Conservation (phyloP, 2,329 filamentous ascomycete genomes). For the Xylariaceae sp. region DNA sequence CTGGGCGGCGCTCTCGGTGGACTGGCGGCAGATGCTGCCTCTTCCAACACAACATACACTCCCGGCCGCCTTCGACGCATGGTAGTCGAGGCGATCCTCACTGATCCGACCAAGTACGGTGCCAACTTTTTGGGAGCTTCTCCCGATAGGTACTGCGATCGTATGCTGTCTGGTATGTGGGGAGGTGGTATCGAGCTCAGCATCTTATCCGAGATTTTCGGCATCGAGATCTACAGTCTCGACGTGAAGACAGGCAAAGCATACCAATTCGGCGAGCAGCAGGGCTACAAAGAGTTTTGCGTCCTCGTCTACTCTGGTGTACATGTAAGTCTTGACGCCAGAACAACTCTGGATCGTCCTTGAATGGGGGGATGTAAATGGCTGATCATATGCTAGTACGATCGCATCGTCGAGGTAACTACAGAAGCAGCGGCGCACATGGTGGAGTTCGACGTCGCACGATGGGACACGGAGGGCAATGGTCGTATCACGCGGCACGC, state of each 20-base stretch:
- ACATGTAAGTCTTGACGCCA: conserved; percentile 10
- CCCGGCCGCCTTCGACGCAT: conserved; percentile 56
- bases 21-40: conserved; percentile 20
- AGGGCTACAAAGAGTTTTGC: conserved; percentile 16
- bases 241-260: conserved; percentile 17
- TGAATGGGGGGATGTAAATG: too few species aligned
- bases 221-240: conserved; percentile 19
- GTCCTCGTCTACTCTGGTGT: conserved; percentile 20
- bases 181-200: conserved; percentile 86
- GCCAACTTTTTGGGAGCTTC: conserved; percentile 70
- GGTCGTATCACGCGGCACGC: conserved; percentile 68
- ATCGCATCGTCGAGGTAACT: conserved; percentile 68
- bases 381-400: conserved; percentile 13
- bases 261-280: conserved; percentile 20
- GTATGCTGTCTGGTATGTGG: conserved; percentile 81
- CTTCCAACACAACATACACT: conserved; percentile 6
- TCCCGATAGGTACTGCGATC: conserved; percentile 70
- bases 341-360: neutral
- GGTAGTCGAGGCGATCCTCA: conserved; percentile 72
- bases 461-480: conserved; percentile 47
- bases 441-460: conserved; percentile 62
- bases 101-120: conserved; percentile 65
- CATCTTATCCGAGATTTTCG: conserved; percentile 57
- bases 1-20: conserved; percentile 73
- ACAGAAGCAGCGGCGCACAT: conserved; percentile 54